These are phyloP conservation scores for Thelonectria blattea DNA, from an alignment of 2,329 filamentous ascomycete species.

Conservation along the genomic window DNA sequence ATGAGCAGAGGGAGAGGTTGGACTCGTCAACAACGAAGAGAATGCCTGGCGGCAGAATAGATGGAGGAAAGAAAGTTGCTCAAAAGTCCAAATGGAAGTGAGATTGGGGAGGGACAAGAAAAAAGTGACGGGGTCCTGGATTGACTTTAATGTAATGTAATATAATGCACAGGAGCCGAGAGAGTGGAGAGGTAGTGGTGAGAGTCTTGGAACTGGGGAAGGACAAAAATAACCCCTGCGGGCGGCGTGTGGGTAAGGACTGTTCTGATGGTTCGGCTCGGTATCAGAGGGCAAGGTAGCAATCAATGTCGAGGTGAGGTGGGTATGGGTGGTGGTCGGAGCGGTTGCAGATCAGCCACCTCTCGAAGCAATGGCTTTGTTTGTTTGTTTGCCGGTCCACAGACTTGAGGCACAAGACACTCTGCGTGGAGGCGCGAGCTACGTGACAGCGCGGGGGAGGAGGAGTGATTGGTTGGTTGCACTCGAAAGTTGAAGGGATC, in stretches of 20 bases:
- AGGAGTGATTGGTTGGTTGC: constrained; percentile 9
- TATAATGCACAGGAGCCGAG: neutral
- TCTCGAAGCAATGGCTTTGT: neutral
- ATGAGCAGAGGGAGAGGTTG: constrained; percentile 1
- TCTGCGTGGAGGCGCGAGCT: constrained; percentile 16
- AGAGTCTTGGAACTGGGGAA: constrained; percentile 19
- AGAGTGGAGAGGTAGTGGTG: constrained; percentile 20
- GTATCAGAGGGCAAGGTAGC: constrained; percentile 26
- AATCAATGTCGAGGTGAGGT: constrained; percentile 4
- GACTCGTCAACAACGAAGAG: neutral
- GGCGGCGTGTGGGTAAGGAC: too few relatives aligned
- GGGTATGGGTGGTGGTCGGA: constrained; percentile 20
- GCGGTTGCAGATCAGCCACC: constrained; percentile 18
- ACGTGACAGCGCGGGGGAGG: constrained; percentile 30
- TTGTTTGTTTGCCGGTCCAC: neutral
- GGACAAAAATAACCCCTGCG: constrained; percentile 32
- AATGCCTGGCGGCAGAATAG: neutral
- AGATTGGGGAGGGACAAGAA: constrained; percentile 1
- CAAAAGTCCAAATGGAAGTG: constrained; percentile 8
- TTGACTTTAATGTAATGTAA: constrained; percentile 14
- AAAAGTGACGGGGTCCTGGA: neutral
- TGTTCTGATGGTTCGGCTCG: neutral
- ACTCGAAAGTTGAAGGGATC: neutral
- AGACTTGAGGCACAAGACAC: neutral
- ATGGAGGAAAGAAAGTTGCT: neutral